Evolutionary conservation across 2,329 filamentous ascomycete genomes (phyloP), one percentile per base, ranked within the genome.

Genomic region (Colletotrichum karsti): DNA sequence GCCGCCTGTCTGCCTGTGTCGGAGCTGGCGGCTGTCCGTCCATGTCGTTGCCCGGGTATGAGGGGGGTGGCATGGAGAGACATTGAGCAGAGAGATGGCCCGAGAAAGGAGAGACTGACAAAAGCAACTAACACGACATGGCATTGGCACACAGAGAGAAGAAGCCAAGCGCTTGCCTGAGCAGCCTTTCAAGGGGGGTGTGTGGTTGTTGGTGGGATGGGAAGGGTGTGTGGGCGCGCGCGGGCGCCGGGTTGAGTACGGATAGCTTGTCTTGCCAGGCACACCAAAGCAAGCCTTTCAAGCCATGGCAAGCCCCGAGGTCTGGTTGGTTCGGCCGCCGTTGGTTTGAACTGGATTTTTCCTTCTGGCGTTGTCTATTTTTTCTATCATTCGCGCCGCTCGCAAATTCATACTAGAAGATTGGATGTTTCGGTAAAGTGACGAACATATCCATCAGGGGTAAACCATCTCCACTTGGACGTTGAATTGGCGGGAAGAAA

Each of bases 211-310:
- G 15, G 42, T 15, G 39, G n/a, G 46, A 18, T 12, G 48, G 63
- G 42, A 51, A 2, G 51, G 15, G 63, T 67, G 59, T 35, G 20
- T 22, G 5, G 12, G 28, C 3, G 35, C 26, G 58, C 50, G 35
- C 63, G 26, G 63, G 28, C 58, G 35, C 42, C 51, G 28, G 42
- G 63, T 50, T n/a, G 20, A 60, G 20, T 37, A n/a, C 39, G 22
- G 28, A 51, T 67, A 64, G 60, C 33, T 44, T 64, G 64, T 64
- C 35, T 67, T 64, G 59, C 63, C 63, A 53, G 48, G 6, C 46
- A 33, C 30, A 33, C 30, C 30, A 33, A n/a, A 12, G 30, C 30
- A 54, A 55, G 63, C 39, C 63, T 54, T n/a, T 44, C 63, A 55
- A 61, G 56, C 56, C 39, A 67, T 42, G 24, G 50, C 12, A 63